These are phyloP conservation scores for Monascus ruber DNA, from an alignment of 2,329 filamentous ascomycete genomes.

Conservation along the genomic window DNA sequence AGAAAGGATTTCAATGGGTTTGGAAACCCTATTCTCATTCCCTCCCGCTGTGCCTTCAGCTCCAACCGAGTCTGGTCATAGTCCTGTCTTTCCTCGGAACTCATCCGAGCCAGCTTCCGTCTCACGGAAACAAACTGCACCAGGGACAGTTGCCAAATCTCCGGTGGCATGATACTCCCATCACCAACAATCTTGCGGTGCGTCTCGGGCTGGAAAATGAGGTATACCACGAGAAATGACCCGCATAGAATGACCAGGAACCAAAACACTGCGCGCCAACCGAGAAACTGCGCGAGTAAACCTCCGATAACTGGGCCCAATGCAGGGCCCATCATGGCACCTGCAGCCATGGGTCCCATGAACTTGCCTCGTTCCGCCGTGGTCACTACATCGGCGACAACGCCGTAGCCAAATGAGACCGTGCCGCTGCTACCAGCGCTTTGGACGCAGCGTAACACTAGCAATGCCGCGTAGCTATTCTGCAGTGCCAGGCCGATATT, in stretches of 20 bases:
- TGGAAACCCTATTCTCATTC: conserved; percentile 11
- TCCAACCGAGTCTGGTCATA: conserved; percentile 1
- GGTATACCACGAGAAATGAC: conserved; percentile 43
- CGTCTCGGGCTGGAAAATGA: conserved; percentile 45
- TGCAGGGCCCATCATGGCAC: conserved; percentile 39
- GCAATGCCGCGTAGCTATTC: conserved; percentile 20
- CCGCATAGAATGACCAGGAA: conserved; percentile 46
- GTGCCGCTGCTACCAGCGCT: conserved; percentile 50
- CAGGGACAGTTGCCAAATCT: conserved; percentile 6
- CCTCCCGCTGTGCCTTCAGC: neutral
- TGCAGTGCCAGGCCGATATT: conserved; percentile 29
- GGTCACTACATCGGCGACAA: conserved; percentile 61
- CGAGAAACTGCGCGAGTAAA: conserved; percentile 50
- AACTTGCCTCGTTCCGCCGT: conserved; percentile 61
- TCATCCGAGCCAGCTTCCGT: neutral
- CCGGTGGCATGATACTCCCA: conserved; percentile 15
- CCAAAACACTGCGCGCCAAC: conserved; percentile 61
- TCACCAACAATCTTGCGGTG: conserved; percentile 28
- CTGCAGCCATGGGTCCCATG: conserved; percentile 55
- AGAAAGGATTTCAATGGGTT: conserved; percentile 23
- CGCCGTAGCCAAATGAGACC: conserved; percentile 58
- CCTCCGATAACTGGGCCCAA: conserved; percentile 55
- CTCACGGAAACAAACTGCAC: conserved; percentile 13
- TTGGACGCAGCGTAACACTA: conserved; percentile 28
- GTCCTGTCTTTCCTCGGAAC: neutral